Conservation (phyloP, 106 monocot genomes). For the Phalaenopsis equestris region DNA sequence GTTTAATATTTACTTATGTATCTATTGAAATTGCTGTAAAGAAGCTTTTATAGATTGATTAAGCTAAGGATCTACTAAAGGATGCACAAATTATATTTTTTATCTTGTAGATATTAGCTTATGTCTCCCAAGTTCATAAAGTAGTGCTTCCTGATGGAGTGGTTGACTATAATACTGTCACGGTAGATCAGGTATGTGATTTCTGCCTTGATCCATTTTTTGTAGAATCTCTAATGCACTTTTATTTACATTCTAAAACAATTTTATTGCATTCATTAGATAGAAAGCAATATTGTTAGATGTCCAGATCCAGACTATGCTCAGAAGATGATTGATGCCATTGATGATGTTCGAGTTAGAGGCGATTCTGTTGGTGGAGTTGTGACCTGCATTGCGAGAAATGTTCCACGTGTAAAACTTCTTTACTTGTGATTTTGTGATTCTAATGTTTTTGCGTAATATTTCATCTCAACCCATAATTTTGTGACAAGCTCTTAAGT, state of each 20-base stretch:
- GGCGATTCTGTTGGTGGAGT: constrained; percentile 97
- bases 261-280: constrained; percentile 34
- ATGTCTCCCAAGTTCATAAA: constrained; percentile 95
- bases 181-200: constrained; percentile 59
- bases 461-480: neutral
- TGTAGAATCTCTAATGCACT: neutral
- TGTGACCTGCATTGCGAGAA: constrained; percentile 94
- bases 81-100: neutral
- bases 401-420: constrained; percentile 75
- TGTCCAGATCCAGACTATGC: constrained; percentile 95
- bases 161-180: constrained; percentile 72
- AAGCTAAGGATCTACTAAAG: neutral
- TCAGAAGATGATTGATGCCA: constrained; percentile 93
- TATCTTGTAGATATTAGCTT: constrained; percentile 66
- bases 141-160: constrained; percentile 83
- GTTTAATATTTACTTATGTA: neutral
- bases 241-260: constrained; percentile 1
- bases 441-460: neutral
- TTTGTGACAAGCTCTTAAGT: neutral
- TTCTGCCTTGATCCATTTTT: constrained; percentile 1
- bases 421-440: neutral
- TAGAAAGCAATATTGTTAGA: constrained; percentile 94
- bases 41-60: neutral
- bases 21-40: neutral
- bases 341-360: constrained; percentile 76